phyloP scores from a whole-genome alignment of 169 alveolate genomes.

The Eimeria falciformis region DNA sequence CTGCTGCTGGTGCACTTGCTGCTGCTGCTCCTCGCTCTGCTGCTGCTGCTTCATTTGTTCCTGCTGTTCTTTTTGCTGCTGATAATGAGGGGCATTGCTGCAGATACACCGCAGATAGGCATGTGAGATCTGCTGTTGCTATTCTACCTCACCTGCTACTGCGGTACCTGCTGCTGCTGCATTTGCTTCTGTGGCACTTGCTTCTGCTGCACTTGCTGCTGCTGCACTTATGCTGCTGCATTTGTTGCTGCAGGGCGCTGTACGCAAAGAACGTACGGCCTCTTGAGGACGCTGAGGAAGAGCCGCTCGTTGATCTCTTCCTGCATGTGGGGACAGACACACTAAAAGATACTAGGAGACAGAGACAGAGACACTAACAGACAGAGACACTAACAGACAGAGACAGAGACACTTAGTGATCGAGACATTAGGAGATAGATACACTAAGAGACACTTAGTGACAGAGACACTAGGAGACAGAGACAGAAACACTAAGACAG shows the following conservation, averaged over 20 bases:
- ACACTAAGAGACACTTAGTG: no score
- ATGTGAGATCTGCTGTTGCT: neutral
- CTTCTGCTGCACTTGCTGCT: slow-evolving; percentile 1
- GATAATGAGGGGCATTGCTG: neutral
- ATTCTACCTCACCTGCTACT: neutral
- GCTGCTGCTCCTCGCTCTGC: slow-evolving; percentile 6
- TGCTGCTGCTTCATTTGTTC: neutral
- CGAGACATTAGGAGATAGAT: no score
- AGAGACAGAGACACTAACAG: no score
- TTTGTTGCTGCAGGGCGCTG: slow-evolving; percentile 24
- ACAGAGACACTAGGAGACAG: no score
- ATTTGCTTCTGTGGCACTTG: neutral
- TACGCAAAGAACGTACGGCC: neutral
- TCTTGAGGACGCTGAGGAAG: slow-evolving; percentile 7
- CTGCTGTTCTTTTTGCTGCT: neutral
- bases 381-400: no score
- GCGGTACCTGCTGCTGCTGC: slow-evolving; percentile 14
- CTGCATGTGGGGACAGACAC: slow-evolving; percentile 18
- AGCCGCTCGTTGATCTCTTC: neutral
- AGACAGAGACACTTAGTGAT: no score
- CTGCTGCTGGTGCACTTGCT: neutral
- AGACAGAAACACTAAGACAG: neutral
- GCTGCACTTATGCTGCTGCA: neutral
- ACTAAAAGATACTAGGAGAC: no score
- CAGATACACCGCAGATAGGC: no score